phyloP scores from a whole-genome alignment of 83 land plant species.

The Picea mariana region DNA sequence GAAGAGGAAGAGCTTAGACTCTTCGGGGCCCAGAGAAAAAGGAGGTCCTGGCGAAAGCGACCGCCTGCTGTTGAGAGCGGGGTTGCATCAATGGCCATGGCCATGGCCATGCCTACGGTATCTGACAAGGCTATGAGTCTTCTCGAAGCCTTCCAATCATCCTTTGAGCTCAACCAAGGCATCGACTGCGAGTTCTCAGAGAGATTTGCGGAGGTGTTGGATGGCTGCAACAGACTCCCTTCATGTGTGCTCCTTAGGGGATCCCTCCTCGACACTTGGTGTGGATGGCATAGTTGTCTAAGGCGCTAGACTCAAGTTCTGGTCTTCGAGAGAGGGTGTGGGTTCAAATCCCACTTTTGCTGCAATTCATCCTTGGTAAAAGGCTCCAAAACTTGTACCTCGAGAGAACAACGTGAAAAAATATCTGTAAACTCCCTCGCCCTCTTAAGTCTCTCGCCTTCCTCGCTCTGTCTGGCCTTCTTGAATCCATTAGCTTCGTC shows the following conservation, averaged over 20 bases:
- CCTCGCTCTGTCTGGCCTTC: neutral
- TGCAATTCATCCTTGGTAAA: constrained; percentile 12
- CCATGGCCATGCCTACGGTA: neutral
- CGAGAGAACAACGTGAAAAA: neutral
- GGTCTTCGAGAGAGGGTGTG: too few species aligned
- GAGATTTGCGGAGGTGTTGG: neutral
- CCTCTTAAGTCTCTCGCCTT: neutral
- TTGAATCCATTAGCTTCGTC: constrained; percentile 8
- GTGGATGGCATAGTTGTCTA: too few species aligned
- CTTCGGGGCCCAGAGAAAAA: too few species aligned
- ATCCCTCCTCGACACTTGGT: too few species aligned
- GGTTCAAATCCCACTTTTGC: constrained; percentile 14
- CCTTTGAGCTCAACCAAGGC: constrained; percentile 8
- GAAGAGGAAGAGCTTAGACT: too few species aligned
- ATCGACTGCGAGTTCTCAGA: neutral
- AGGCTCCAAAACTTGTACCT: constrained; percentile 22
- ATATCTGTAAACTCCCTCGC: constrained; percentile 1
- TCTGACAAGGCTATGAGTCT: neutral
- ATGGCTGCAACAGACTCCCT: too few species aligned
- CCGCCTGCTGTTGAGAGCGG: too few species aligned
- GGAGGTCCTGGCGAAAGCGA: too few species aligned
- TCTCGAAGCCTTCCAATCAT: neutral
- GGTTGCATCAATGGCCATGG: neutral
- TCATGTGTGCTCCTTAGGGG: too few species aligned
- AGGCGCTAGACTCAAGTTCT: too few species aligned